Evolutionary conservation across 2,329 filamentous ascomycete species (phyloP), one percentile per base, ranked within the genome.

Genomic region (Blastomyces percursus): DNA sequence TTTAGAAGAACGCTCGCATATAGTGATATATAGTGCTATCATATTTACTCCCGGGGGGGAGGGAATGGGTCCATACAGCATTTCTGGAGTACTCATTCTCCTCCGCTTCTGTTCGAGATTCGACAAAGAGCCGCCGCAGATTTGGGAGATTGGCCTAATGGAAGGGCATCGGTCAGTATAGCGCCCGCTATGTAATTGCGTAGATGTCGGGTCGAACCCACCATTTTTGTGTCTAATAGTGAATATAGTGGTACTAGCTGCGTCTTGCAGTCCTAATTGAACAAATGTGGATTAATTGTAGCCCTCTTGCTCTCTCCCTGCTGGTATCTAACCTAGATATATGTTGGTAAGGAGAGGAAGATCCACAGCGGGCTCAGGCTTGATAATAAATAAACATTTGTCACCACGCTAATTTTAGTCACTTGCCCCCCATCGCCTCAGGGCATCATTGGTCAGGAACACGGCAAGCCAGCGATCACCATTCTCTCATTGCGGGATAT

Each of bases 11-110:
- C 2, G 6, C 51, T 35, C 30, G n/a, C 32, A 3, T 61, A 60
- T 46, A 16, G 27, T 30, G 27, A 30, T 30, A 30, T 30, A n/a
- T n/a, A 32, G n/a, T 35, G 12, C 35, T 9, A 30, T 24, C 21
- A 44, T 75, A 58, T 59, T 50, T 12, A 16, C 14, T 9, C 48
- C n/a, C n/a, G 46, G 63, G n/a, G 58, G 61, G 32, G 11, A 35
- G n/a, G n/a, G 59, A n/a, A 19, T 24, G 38, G 35, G 24, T 2
- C 40, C 89, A 72, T 79, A 96, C 94, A 60, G 94, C 94, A 76
- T 87, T 95, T 68, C 94, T 83, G 16, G 94, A 97, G 68, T 97
- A 94, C 64, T 91, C 89, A 74, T 94, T 89, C 76, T 97, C 94
- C 75, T 99, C 94, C 61, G 89, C 87, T 72, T 97, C 93, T 2